A percentile compares a stretch with the other conserved stretches of the same genome.
Evolutionary conservation across 352 stramenopile species (phyloP).

Genomic region (Globisporangium solare): DNA sequence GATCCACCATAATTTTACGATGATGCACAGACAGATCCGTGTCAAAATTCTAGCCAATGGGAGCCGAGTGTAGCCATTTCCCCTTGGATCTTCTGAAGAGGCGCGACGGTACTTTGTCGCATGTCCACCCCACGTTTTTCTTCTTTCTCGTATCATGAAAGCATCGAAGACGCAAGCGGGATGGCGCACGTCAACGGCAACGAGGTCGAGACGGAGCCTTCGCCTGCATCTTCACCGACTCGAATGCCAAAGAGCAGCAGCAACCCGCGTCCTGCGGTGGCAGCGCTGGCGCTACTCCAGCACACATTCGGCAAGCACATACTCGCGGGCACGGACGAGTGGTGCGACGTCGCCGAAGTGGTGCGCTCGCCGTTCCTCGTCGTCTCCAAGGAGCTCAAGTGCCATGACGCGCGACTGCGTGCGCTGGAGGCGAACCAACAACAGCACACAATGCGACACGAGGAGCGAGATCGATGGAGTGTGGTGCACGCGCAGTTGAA

Average conservation of each 20-base stretch:
- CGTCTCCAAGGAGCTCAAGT: slow-evolving; percentile 38
- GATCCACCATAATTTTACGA: too few species aligned
- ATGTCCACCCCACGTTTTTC: neutral
- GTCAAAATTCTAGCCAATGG: too few species aligned
- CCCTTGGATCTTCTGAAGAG: neutral
- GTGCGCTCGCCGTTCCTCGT: slow-evolving; percentile 53
- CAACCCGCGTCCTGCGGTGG: neutral
- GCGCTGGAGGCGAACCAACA: neutral
- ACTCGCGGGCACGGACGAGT: slow-evolving; percentile 33
- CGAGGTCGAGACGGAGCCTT: slow-evolving; percentile 10
- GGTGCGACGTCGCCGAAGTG: slow-evolving; percentile 37
- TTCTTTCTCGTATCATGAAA: neutral
- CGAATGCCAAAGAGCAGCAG: neutral
- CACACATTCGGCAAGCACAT: slow-evolving; percentile 34
- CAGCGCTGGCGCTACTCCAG: slow-evolving; percentile 20
- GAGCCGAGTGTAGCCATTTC: too few species aligned
- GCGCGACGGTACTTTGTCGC: neutral
- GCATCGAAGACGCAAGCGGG: neutral
- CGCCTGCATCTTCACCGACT: neutral
- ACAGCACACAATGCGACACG: neutral
- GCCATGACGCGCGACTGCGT: slow-evolving; percentile 16
- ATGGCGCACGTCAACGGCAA: neutral
- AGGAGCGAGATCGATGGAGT: slow-evolving; percentile 3
- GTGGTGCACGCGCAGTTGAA: slow-evolving; percentile 7
- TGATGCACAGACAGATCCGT: too few species aligned